Conservation (phyloP, 495 filamentous ascomycete species). For the Hypoxylon perforatum region DNA sequence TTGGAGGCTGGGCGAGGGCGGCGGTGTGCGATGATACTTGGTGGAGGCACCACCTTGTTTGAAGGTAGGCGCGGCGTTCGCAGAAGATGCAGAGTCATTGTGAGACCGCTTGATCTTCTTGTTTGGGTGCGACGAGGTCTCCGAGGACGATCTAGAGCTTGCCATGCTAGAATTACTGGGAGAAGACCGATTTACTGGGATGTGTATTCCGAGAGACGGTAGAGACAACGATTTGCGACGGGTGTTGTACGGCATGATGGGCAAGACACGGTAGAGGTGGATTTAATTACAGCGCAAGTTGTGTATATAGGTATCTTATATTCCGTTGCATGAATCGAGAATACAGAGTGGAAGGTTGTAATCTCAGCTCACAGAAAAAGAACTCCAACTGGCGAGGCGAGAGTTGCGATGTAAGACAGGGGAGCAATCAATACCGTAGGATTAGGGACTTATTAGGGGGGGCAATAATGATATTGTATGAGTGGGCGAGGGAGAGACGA, state of each 20-base stretch:
- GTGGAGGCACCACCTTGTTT: slow-evolving; percentile 48
- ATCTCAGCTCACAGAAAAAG: slow-evolving; percentile 25
- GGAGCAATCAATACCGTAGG: slow-evolving; percentile 6
- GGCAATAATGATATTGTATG: slow-evolving; percentile 25
- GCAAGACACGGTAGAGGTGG: slow-evolving; percentile 29
- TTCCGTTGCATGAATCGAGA: slow-evolving; percentile 44
- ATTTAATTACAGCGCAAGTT: slow-evolving; percentile 33
- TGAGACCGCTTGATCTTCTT: slow-evolving; percentile 87
- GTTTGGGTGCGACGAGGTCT: slow-evolving; percentile 69
- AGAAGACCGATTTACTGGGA: slow-evolving; percentile 67
- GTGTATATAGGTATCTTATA: slow-evolving; percentile 38
- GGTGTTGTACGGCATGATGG: slow-evolving; percentile 94
- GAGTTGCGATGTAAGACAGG: slow-evolving; percentile 32
- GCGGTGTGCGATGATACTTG: slow-evolving; percentile 80
- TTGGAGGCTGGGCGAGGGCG: slow-evolving; percentile 76
- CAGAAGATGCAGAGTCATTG: slow-evolving; percentile 57
- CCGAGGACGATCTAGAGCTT: slow-evolving; percentile 54
- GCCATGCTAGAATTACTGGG: slow-evolving; percentile 43
- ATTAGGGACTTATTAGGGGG: slow-evolving; percentile 15
- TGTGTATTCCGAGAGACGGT: slow-evolving; percentile 89
- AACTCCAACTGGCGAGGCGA: slow-evolving; percentile 10
- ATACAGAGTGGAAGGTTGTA: slow-evolving; percentile 27
- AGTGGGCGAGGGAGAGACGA: slow-evolving; percentile 9
- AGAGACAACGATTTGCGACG: slow-evolving; percentile 96
- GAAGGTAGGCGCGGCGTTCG: slow-evolving; percentile 48